A percentile compares a stretch with the other conserved stretches of the same genome.
Conservation (phyloP, 2,329 filamentous ascomycete genomes). For the Thelonectria discophora region DNA sequence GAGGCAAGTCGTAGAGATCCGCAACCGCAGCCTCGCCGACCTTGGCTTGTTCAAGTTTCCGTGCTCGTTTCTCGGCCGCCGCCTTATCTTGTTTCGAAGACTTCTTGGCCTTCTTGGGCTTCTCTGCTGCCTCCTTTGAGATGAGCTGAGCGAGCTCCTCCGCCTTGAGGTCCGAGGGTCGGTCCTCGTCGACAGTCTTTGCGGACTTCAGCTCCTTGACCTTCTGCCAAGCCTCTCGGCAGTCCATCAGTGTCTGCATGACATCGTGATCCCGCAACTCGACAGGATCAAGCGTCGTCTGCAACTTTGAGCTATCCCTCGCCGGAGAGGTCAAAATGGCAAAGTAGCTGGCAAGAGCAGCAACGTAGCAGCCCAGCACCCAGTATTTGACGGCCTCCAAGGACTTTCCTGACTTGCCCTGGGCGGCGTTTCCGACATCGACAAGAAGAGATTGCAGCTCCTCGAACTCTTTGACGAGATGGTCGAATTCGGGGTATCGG, state of each 20-base stretch:
- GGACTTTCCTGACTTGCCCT: conserved; percentile 60
- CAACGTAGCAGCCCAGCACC: conserved; percentile 85
- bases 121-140: conserved; percentile 37
- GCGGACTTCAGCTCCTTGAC: conserved; percentile 71
- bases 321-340: conserved; percentile 86
- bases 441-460: conserved; percentile 73
- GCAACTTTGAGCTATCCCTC: conserved; percentile 62
- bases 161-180: conserved; percentile 32
- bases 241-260: conserved; percentile 85
- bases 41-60: conserved; percentile 59
- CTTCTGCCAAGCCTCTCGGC: conserved; percentile 80
- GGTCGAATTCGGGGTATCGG: conserved; percentile 92
- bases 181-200: conserved; percentile 50
- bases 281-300: conserved; percentile 73
- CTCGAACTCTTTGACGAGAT: conserved; percentile 81
- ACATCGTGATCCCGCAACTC: conserved; percentile 89
- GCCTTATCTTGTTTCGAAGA: conserved; percentile 49
- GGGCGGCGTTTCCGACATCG: conserved; percentile 65
- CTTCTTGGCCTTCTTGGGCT: conserved; percentile 44
- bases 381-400: conserved; percentile 78
- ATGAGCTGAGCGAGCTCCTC: conserved; percentile 40
- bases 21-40: conserved; percentile 76
- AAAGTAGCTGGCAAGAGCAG: conserved; percentile 91
- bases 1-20: conserved; percentile 70
- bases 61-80: conserved; percentile 50